Percentiles rank a stretch among this genome's conserved stretches.
Conservation (phyloP, 192 early-diverging fungal genomes). For the Chytriomyces sp. region DNA sequence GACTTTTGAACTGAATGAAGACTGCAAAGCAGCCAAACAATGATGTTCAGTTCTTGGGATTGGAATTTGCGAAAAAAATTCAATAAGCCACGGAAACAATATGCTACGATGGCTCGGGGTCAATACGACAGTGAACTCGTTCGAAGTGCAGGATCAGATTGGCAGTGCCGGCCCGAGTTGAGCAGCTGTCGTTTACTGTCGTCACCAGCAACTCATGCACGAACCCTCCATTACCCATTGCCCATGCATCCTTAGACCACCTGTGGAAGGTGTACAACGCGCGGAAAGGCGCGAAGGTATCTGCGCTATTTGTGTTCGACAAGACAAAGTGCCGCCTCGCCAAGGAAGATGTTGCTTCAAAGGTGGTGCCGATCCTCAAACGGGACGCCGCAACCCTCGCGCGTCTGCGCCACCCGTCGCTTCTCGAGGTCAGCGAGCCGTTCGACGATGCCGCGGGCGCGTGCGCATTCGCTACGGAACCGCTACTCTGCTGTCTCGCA, state of each 20-base stretch:
- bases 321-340: neutral
- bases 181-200: neutral
- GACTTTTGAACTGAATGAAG: too few relatives aligned
- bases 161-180: conserved; percentile 24
- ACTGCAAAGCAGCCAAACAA: too few relatives aligned
- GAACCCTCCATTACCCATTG: neutral
- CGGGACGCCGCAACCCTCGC: conserved; percentile 30
- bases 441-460: conserved; percentile 59
- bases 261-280: conserved; percentile 29
- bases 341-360: neutral
- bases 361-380: conserved; percentile 1
- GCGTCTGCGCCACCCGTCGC: conserved; percentile 75
- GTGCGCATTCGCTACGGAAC: conserved; percentile 79
- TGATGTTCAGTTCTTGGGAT: too few relatives aligned
- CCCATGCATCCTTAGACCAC: too few relatives aligned
- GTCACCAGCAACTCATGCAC: neutral
- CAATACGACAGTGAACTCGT: neutral
- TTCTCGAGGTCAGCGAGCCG: conserved; percentile 77
- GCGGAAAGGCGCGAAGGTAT: neutral
- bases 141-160: conserved; percentile 23
- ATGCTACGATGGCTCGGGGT: conserved; percentile 28
- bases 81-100: too few relatives aligned
- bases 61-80: too few relatives aligned
- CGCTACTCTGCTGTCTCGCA: conserved; percentile 61
- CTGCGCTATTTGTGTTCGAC: conserved; percentile 10